These are phyloP conservation scores for Fusarium avenaceum DNA, from an alignment of 2,329 filamentous ascomycete species.

Conservation along the genomic window DNA sequence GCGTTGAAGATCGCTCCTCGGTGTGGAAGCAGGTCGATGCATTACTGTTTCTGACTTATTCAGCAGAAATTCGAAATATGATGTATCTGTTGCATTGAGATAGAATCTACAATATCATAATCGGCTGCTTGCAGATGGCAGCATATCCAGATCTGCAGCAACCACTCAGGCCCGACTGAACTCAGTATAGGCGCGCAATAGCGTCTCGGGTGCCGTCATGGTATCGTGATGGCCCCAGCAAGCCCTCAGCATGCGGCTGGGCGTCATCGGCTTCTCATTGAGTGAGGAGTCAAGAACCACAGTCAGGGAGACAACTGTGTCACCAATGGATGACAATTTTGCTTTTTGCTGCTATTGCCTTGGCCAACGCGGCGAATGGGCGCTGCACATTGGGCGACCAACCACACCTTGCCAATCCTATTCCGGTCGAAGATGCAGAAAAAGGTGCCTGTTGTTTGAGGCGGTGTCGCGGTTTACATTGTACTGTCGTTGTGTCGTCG, in stretches of 20 bases:
- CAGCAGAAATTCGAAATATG: constrained; percentile 5
- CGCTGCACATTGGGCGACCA: constrained; percentile 24
- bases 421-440: constrained; percentile 44
- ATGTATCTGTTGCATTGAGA: constrained; percentile 13
- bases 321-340: constrained; percentile 34
- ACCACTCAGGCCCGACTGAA: constrained; percentile 20
- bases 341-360: constrained; percentile 38
- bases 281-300: constrained; percentile 13
- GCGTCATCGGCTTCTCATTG: constrained; percentile 37
- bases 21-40: constrained; percentile 12
- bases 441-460: constrained; percentile 24
- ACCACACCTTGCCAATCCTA: constrained; percentile 36
- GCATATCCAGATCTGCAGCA: constrained; percentile 23
- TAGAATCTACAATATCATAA: constrained; percentile 36
- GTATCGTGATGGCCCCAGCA: constrained; percentile 19
- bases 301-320: constrained; percentile 18
- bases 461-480: constrained; percentile 19
- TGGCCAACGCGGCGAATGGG: constrained; percentile 23
- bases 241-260: constrained; percentile 23
- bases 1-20: constrained; percentile 15
- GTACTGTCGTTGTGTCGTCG: constrained; percentile 1
- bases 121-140: constrained; percentile 28
- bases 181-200: constrained; percentile 28
- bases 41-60: constrained; percentile 12
- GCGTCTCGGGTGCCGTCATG: constrained; percentile 18